Evolutionary conservation across 306 rosid species (phyloP).

Genomic region (Coriaria nepalensis): DNA sequence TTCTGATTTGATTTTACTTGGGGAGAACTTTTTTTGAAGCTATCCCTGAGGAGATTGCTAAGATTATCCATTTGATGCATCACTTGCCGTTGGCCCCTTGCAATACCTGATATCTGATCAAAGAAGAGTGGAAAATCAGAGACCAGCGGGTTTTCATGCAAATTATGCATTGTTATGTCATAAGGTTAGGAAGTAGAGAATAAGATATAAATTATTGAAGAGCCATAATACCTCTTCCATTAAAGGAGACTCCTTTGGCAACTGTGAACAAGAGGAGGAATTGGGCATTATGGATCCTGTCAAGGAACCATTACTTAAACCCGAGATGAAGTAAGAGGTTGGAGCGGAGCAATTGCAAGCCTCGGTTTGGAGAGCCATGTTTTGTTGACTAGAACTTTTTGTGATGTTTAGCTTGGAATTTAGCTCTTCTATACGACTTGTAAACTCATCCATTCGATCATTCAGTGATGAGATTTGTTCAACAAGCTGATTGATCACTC

Average conservation of each 20-base stretch:
- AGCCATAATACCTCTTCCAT: conserved; percentile 59
- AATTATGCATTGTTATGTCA: too few relatives aligned
- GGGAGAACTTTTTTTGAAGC: conserved; percentile 29
- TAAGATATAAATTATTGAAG: neutral
- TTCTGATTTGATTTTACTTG: conserved; percentile 43
- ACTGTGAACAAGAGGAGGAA: conserved; percentile 67
- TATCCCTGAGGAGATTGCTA: conserved; percentile 47
- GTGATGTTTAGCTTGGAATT: conserved; percentile 51
- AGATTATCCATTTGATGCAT: conserved; percentile 75
- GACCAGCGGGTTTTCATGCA: too few relatives aligned
- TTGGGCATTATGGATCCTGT: conserved; percentile 52
- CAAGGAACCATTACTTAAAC: conserved; percentile 55
- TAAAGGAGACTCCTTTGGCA: conserved; percentile 53
- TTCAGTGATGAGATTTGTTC: conserved; percentile 84
- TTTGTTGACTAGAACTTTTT: conserved; percentile 63
- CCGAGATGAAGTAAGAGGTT: conserved; percentile 54
- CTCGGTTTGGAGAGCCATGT: conserved; percentile 56
- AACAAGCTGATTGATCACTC: conserved; percentile 55
- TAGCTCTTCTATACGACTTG: conserved; percentile 74
- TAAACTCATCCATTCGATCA: conserved; percentile 93
- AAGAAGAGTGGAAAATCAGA: conserved; percentile 10
- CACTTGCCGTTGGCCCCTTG: conserved; percentile 70
- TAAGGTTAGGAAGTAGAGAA: too few relatives aligned
- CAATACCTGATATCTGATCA: conserved; percentile 46
- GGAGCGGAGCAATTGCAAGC: conserved; percentile 77